Evolutionary conservation across 2,329 filamentous ascomycete genomes (phyloP).

Genomic region (Diplocarpon rosae): DNA sequence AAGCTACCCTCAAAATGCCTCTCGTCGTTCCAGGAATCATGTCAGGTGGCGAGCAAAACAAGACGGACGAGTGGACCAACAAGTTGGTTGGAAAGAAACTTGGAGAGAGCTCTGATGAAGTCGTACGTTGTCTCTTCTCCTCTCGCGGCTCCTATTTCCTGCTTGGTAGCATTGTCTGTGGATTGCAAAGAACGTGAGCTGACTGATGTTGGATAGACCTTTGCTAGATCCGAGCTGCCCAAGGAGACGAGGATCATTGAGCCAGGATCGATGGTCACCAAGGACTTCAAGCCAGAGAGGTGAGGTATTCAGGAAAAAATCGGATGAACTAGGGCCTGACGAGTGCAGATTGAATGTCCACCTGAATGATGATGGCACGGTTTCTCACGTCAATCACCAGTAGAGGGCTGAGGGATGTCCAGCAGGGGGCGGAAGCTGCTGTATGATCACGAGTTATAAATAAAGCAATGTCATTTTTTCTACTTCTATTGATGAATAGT

Average conservation of each 20-base stretch:
- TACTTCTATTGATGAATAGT: not conserved
- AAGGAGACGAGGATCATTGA: constrained; percentile 43
- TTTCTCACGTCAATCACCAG: constrained; percentile 44
- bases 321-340: not conserved
- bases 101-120: constrained; percentile 41
- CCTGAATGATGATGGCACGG: constrained; percentile 47
- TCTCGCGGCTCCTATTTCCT: no score
- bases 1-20: constrained; percentile 41
- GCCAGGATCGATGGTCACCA: constrained; percentile 46
- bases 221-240: constrained; percentile 50
- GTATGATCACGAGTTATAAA: not conserved
- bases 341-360: constrained; percentile 41
- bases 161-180: no score
- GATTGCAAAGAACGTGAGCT: no score
- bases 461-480: not conserved
- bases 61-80: constrained; percentile 47
- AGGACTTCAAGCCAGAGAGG: constrained; percentile 37
- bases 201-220: constrained; percentile 33
- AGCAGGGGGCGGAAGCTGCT: not conserved
- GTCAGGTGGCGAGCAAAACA: constrained; percentile 25
- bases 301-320: constrained; percentile 9
- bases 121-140: constrained; percentile 31
- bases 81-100: constrained; percentile 56
- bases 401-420: constrained; percentile 11
- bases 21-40: constrained; percentile 51